phyloP scores from a whole-genome alignment of 2,329 filamentous ascomycete genomes.

The Niveomyces coronatus region DNA sequence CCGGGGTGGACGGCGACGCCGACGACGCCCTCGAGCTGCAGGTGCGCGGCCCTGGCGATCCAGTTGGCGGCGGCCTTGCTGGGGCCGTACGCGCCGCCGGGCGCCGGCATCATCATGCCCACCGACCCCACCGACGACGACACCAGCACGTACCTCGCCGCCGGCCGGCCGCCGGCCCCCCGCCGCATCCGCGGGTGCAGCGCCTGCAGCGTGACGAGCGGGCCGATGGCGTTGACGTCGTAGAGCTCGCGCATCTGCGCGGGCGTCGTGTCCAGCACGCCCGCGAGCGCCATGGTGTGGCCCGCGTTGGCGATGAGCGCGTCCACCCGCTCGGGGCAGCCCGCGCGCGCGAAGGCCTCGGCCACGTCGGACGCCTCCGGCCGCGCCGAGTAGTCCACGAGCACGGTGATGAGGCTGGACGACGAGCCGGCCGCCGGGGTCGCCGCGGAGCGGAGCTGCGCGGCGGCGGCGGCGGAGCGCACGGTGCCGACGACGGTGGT shows the following conservation, averaged over 20 bases:
- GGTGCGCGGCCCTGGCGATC: constrained; percentile 20
- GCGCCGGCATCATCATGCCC: constrained; percentile 19
- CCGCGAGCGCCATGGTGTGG: constrained; percentile 21
- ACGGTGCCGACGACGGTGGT: constrained; percentile 35
- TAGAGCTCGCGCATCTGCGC: constrained; percentile 28
- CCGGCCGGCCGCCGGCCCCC: background rate
- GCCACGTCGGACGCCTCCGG: constrained; percentile 16
- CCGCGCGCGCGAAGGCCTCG: constrained; percentile 14
- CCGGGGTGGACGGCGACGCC: constrained; percentile 28
- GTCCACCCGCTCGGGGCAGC: constrained; percentile 30
- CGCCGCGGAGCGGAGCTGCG: constrained; percentile 14
- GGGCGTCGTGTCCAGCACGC: constrained; percentile 19
- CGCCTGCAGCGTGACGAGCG: constrained; percentile 25
- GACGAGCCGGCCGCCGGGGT: constrained; percentile 16
- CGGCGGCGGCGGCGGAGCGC: constrained; percentile 17
- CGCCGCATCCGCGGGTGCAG: constrained; percentile 22
- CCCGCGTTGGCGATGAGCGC: constrained; percentile 43
- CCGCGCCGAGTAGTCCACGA: constrained; percentile 26
- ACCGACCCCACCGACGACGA: constrained; percentile 27
- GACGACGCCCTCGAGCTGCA: constrained; percentile 19
- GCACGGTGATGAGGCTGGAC: constrained; percentile 24
- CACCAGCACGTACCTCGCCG: constrained; percentile 26
- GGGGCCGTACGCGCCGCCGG: constrained; percentile 24
- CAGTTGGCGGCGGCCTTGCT: constrained; percentile 27
- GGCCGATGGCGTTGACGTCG: constrained; percentile 33